Percentiles rank a stretch among this genome's conserved stretches.
phyloP scores from a whole-genome alignment of 73 alveolate species.

The Urostyla sp. region DNA sequence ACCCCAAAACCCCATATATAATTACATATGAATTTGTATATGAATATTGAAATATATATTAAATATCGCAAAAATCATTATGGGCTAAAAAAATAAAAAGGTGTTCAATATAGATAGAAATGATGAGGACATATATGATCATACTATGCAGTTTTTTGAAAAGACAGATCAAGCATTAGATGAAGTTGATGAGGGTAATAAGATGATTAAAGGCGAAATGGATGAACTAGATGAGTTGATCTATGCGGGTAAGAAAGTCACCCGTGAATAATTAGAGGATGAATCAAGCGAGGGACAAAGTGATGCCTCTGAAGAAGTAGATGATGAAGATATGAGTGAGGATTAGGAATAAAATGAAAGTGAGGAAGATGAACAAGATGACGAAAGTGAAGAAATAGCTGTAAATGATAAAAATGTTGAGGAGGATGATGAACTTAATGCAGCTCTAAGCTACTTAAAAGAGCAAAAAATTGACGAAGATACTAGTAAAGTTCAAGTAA shows the following conservation, averaged over 20 bases:
- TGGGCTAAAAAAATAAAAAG: background rate
- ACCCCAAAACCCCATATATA: too few species aligned
- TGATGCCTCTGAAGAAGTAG: background rate
- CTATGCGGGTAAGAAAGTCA: constrained; percentile 46
- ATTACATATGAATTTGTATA: too few species aligned
- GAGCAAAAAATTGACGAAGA: constrained; percentile 16
- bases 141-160: constrained; percentile 25
- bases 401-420: constrained; percentile 14
- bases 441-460: constrained; percentile 10
- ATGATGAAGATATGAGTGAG: constrained; percentile 8
- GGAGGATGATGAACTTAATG: constrained; percentile 14
- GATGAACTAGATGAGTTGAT: constrained; percentile 41
- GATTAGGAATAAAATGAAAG: constrained; percentile 44
- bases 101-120: too few species aligned
- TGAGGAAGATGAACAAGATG: background rate
- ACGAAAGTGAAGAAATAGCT: constrained; percentile 5
- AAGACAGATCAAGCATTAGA: background rate
- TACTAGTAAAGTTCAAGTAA: constrained; percentile 6
- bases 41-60: background rate
- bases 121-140: constrained; percentile 26
- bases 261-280: background rate
- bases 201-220: constrained; percentile 35
- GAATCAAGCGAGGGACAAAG: background rate
- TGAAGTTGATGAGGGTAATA: constrained; percentile 10
- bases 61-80: constrained; percentile 10